Conservation (phyloP, 176 grass and related monocot species). For the Hordeum vulgare region MorexV3_pseudomolecules_assembly NC_058523.1:319870707-319871206, state of each 20-base stretch:
- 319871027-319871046: constrained; percentile 91
- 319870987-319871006: constrained; percentile 43
- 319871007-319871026: constrained; percentile 74
- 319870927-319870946: background rate
- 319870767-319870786: background rate
- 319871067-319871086: constrained; percentile 72
- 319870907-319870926: constrained; percentile 30
- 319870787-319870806: constrained; percentile 12
- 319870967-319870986: constrained; percentile 13
- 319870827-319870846: background rate
- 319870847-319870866: constrained; percentile 31
- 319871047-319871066: constrained; percentile 60
- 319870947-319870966: background rate
- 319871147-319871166: constrained; percentile 74
- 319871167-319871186: constrained; percentile 73
- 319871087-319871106: constrained; percentile 73
- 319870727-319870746: background rate
- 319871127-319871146: constrained; percentile 84
- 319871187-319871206: constrained; percentile 43
- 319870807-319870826: constrained; percentile 10
- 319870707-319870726: too few relatives aligned
- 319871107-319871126: constrained; percentile 69
- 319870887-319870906: background rate
- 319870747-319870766: constrained; percentile 25
- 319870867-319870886: constrained; percentile 18